Evolutionary conservation across 371 early-diverging fungal genomes (phyloP).

Genomic region (Mortierella sp.): DNA sequence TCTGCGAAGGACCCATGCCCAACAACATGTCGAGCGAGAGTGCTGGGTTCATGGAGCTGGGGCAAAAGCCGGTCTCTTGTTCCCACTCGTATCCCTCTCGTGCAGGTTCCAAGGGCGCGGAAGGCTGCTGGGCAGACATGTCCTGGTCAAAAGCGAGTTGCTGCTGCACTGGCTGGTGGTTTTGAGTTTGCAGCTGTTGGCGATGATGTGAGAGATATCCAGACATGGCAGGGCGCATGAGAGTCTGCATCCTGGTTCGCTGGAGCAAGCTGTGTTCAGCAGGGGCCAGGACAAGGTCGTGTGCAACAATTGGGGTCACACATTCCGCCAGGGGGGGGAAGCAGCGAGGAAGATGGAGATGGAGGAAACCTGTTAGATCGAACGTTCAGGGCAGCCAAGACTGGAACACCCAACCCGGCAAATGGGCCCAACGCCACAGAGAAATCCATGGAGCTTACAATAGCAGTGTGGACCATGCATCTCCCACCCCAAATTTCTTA

Average conservation of each 20-base stretch:
- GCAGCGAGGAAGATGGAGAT: too few relatives aligned
- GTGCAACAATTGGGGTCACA: too few relatives aligned
- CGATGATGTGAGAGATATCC: conserved; percentile 18
- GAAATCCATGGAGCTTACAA: not conserved
- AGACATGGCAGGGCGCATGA: conserved; percentile 22
- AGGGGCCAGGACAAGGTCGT: too few relatives aligned
- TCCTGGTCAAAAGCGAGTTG: conserved; percentile 20
- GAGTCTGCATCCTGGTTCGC: conserved; percentile 35
- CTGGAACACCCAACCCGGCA: conserved; percentile 1
- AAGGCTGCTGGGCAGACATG: too few relatives aligned
- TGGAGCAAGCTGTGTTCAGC: conserved; percentile 50
- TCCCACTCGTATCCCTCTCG: conserved; percentile 34
- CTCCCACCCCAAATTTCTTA: conserved; percentile 5
- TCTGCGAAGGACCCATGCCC: conserved; percentile 22
- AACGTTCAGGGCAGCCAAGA: too few relatives aligned
- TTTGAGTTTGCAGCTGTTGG: conserved; percentile 14
- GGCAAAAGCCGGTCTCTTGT: conserved; percentile 13
- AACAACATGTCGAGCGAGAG: conserved; percentile 39
- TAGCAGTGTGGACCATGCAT: not conserved
- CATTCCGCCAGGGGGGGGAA: too few relatives aligned
- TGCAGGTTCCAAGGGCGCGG: too few relatives aligned
- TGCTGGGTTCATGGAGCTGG: conserved; percentile 17
- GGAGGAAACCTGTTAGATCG: too few relatives aligned
- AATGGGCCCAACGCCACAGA: not conserved
- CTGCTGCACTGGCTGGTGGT: conserved; percentile 22